phyloP scores from a whole-genome alignment of 1,284 basidiomycete species.

The Irpex sp. region DNA sequence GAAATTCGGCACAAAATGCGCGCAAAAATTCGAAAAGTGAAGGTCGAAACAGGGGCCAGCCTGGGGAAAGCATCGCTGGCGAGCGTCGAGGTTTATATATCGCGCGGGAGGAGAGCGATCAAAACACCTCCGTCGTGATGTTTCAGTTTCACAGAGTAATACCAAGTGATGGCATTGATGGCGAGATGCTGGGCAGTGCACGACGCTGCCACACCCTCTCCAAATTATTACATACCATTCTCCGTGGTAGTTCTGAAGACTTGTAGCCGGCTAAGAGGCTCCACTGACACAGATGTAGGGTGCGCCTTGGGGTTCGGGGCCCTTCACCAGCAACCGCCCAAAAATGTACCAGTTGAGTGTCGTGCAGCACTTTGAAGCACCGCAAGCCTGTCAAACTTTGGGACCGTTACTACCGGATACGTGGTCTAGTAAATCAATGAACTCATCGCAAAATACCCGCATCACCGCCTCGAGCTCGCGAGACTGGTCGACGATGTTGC shows the following conservation, averaged over 20 bases:
- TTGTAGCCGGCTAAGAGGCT: not conserved
- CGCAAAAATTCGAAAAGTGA: conserved; percentile 15
- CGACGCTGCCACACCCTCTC: not conserved
- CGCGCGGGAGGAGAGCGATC: not conserved
- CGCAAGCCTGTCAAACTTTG: not conserved
- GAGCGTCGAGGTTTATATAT: conserved; percentile 12
- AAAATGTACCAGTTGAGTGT: not conserved
- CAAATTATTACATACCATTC: not conserved
- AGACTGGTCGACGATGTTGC: not conserved
- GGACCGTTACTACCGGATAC: not conserved
- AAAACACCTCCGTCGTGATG: conserved; percentile 5
- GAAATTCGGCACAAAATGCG: conserved; percentile 11
- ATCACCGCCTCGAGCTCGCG: not conserved
- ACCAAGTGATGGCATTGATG: not conserved
- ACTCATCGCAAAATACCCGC: not conserved
- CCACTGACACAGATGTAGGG: not conserved
- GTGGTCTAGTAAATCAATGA: not conserved
- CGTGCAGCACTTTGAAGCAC: not conserved
- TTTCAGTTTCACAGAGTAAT: conserved; percentile 11
- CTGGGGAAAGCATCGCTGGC: conserved; percentile 8
- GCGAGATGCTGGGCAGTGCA: not conserved
- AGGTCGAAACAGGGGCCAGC: conserved; percentile 22
- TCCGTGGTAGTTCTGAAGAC: not conserved
- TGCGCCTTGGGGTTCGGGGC: not conserved
- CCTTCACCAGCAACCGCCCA: not conserved